Base-by-base conservation (phyloP, 108 stramenopile genomes). In the Cylindrotheca closterium region DNA sequence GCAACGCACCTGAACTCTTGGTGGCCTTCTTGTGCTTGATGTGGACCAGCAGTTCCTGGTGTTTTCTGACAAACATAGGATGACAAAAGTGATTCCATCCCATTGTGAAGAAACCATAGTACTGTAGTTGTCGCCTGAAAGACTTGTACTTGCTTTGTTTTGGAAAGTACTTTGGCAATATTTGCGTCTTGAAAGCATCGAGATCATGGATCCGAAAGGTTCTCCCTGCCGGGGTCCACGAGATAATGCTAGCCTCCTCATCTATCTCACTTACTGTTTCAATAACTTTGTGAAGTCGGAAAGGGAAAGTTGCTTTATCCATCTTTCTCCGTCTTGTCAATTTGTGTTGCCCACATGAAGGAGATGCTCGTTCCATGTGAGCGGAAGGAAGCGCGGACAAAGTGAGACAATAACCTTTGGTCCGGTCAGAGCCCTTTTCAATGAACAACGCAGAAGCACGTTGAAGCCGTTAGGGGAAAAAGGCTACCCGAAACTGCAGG, bases 21-120 rank as follows among this genome's bases (percentile, higher is more conserved):
- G n/a, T n/a, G n/a, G n/a, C n/a, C n/a, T n/a, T n/a, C n/a, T n/a
- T n/a, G n/a, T n/a, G n/a, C 45, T 83, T 55, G 23, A 91, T 73
- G 19, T 82, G 63, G 1, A 67, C 28, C 26, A 91, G 71, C 23
- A 60, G 55, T 17, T 85, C 79, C 8, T 77, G 71, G 4, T 79
- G 60, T 1, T 81, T 81, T 24, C 87, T 67, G 17, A 69, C 33
- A 68, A 93, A 93, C 23, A 71, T 63, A 22, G 88, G 83, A 63
- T 93, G 86, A 12, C 75, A 78, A 60, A 89, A 93, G 37, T 42
- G 37, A 42, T 42, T 42, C 10, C 7, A 42, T 10, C 37, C 37
- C 7, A 42, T 10, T 7, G 7, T 42, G 7, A 15, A 10, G 37
- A 42, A 42, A 15, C 37, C 37, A 15, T 42, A 42, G 37, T 42